Percentiles rank a stretch among this genome's conserved stretches.
Conservation (phyloP, 305 asterid species). For the Fraxinus paxiana region DNA sequence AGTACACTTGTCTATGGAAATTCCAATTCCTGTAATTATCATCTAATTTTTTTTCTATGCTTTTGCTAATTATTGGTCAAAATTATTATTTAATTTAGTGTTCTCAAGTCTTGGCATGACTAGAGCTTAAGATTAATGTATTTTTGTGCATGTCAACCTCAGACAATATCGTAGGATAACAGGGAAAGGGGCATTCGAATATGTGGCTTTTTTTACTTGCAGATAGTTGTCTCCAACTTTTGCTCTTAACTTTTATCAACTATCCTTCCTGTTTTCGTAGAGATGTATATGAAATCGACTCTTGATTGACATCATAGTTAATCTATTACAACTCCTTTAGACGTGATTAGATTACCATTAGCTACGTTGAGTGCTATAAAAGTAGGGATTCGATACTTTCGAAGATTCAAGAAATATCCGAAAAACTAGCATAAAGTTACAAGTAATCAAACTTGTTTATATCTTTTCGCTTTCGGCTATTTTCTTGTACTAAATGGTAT, state of each 20-base stretch:
- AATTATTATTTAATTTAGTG: neutral
- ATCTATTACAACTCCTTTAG: neutral
- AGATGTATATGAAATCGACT: neutral
- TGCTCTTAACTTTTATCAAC: neutral
- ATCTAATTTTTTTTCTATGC: neutral
- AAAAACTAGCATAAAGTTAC: neutral
- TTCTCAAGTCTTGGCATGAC: neutral
- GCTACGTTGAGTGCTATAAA: too few relatives aligned
- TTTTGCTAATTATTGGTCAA: neutral
- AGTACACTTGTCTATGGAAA: neutral
- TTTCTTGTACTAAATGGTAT: neutral
- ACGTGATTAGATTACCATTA: neutral
- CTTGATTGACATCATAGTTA: neutral
- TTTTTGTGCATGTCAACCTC: conserved; percentile 14
- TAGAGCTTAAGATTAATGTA: neutral
- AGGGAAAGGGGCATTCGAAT: neutral
- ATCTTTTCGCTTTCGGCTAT: neutral
- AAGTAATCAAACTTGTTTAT: neutral
- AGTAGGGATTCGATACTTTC: neutral
- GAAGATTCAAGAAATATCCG: neutral
- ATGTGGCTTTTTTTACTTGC: neutral
- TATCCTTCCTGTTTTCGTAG: neutral
- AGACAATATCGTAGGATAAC: neutral
- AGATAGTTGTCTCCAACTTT: neutral
- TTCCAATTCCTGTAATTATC: neutral